Percentiles rank a stretch among this genome's conserved stretches.
These are phyloP conservation scores for Candida dubliniensis DNA, from an alignment of 1,139 yeast genomes.

Conservation along the genomic window DNA sequence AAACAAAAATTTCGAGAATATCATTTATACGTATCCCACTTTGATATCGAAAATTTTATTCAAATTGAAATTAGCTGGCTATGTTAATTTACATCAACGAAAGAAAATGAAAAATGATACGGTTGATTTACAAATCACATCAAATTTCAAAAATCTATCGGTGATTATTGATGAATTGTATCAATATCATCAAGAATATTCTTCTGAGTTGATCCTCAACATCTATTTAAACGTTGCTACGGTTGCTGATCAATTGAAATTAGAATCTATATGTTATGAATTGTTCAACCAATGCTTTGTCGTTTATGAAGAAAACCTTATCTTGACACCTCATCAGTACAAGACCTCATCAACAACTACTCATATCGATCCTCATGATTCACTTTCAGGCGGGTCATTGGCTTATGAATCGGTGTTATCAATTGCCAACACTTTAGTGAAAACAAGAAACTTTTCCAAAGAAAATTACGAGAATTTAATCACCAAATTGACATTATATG, in stretches of 20 bases:
- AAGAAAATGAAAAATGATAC: conserved; percentile 14
- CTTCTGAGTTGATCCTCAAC: conserved; percentile 51
- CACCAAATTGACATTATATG: conserved; percentile 82
- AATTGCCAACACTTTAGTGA: conserved; percentile 63
- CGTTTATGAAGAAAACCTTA: conserved; percentile 75
- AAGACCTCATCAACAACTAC: conserved; percentile 14
- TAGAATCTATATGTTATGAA: conserved; percentile 68
- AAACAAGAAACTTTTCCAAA: conserved; percentile 53
- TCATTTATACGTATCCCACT: conserved; percentile 73
- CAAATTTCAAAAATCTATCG: conserved; percentile 73
- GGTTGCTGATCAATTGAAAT: conserved; percentile 72
- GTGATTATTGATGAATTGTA: conserved; percentile 69
- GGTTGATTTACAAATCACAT: conserved; percentile 35
- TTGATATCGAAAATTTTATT: conserved; percentile 60
- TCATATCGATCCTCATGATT: conserved; percentile 35
- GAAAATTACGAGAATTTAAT: conserved; percentile 80
- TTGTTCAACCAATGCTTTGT: conserved; percentile 86
- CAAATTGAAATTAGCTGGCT: conserved; percentile 56
- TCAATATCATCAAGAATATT: conserved; percentile 44
- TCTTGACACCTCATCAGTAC: conserved; percentile 20
- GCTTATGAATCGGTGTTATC: conserved; percentile 42
- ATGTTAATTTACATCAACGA: conserved; percentile 20
- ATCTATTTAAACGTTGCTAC: conserved; percentile 58
- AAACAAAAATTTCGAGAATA: conserved; percentile 53
- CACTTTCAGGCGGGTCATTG: conserved; percentile 38